Conservation (phyloP, 2,329 filamentous ascomycete genomes). For the Aspergillus fumigatus region DNA sequence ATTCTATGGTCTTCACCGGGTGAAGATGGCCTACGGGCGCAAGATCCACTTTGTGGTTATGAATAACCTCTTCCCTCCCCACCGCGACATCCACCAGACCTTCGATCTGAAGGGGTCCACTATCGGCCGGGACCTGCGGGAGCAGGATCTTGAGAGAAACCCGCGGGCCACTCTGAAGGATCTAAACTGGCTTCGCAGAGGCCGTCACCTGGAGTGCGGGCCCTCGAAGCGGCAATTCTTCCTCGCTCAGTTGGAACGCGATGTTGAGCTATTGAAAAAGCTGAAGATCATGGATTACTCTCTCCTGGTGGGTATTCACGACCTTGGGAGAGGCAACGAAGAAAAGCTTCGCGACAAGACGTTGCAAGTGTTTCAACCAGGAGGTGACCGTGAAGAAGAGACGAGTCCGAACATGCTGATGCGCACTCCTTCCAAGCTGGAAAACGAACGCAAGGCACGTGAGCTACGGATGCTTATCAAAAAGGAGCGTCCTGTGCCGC, state of each 20-base stretch:
- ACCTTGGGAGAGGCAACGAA: constrained; percentile 83
- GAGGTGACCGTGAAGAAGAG: constrained; percentile 64
- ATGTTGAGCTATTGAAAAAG: constrained; percentile 80
- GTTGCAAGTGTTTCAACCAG: constrained; percentile 88
- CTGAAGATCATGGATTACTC: constrained; percentile 99
- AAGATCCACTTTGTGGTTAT: constrained; percentile 99
- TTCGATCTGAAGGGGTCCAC: constrained; percentile 98
- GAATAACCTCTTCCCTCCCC: constrained; percentile 98
- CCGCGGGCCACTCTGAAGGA: constrained; percentile 93
- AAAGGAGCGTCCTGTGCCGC: constrained; percentile 85
- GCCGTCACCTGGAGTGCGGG: constrained; percentile 82
- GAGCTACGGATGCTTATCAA: constrained; percentile 91
- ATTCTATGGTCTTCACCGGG: constrained; percentile 93
- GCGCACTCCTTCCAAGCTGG: constrained; percentile 87
- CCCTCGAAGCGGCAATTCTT: constrained; percentile 84
- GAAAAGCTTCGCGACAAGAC: constrained; percentile 90
- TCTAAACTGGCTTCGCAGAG: constrained; percentile 87
- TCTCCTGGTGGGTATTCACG: constrained; percentile 88
- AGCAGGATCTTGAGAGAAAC: constrained; percentile 82
- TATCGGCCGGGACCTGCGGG: constrained; percentile 83
- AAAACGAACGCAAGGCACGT: constrained; percentile 83
- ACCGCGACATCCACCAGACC: constrained; percentile 93
- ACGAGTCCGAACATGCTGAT: constrained; percentile 63
- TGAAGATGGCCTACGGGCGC: constrained; percentile 96
- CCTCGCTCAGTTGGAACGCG: constrained; percentile 78